Base-by-base conservation (phyloP, 768 basidiomycete genomes). In the Flagelloscypha sp. region DNA sequence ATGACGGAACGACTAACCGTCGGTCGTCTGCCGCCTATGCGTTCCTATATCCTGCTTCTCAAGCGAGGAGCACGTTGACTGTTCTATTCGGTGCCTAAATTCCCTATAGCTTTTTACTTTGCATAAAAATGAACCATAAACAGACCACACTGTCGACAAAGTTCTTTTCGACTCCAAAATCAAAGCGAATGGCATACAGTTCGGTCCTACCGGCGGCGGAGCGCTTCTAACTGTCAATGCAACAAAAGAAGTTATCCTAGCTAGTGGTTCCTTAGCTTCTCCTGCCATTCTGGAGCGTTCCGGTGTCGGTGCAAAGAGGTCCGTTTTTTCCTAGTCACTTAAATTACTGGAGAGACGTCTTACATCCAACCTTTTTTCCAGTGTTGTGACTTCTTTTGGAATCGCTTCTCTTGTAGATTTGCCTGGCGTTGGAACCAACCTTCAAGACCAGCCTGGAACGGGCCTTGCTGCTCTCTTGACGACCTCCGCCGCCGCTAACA, bases 371-470 rank as follows among this genome's bases (percentile, higher is more conserved):
- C n/a, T n/a, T n/a, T n/a, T n/a, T n/a, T n/a, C 23, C 27, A 42
- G 35, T 6, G 20, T 46, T 17, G 18, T 46, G 21, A n/a, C 29
- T 2, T 8, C 18, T 1, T 39, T 55, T 29, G 51, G 50, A 10
- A 58, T 71, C 45, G 33, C 40, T 11, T 40, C 47, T 29, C 47
- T 54, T 31, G 45, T 64, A 15, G 58, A 68, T 35, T 51, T 68
- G 3, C 62, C 64, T 1, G 58, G 52, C 16, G 68, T 71, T 30
- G 68, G 68, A 6, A 48, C 55, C 38, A 64, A 67, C 44, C 47
- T 69, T 10, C 61, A 66, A 38, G 63, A 66, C 29, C 42, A 44
- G 33, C 42, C 42, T 3, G 42, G 42, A 4, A 44, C 42, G 6
- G 35, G 35, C 15, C 38, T 44, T 17, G 39, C 42, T 2, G 42